Base-by-base conservation (phyloP, 305 asterid genomes). In the Plantago coronopus region DNA sequence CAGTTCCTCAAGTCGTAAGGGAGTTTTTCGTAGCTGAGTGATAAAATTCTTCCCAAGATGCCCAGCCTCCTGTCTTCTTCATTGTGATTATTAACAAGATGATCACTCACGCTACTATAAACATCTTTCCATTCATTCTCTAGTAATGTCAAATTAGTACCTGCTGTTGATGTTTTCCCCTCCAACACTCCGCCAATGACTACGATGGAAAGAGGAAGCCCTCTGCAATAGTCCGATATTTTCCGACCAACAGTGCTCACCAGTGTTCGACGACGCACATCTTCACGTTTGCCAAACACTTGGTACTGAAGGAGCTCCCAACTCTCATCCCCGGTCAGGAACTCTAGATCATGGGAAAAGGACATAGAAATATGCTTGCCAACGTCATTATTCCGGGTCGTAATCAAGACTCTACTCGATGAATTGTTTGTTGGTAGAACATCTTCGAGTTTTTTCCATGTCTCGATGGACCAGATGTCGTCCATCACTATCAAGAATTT, bases 401-500 rank as follows among this genome's bases (percentile, higher is more conserved):
- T 76, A 10, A 72, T 57, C 38, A 76, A 19, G 20, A 76, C 55
- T 54, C 75, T 72, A 31, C 74, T 65, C 4, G 43, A 31, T 23
- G 50, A 50, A 3, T 56, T 62, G 55, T 38, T 64, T 44, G 60
- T 61, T 7, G 80, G 77, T 18, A 76, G 72, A 1, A 47, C 69
- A 23, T 13, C 15, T 49, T 61, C 25, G 48, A 76, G 43, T 18
- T 59, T 53, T 19, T 72, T 43, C 77, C 73, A 71, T 42, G 66
- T 77, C 4, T 68, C 74, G 0, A 9, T 15, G 9, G 66, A 56
- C 80, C 80, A 76, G 2, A 76, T 73, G 62, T 76, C 80, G 58
- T 75, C 80, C 57, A 71, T 37, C 16, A 75, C 71, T 22, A 75
- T 66, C 25, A 75, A 27, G 47, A 67, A 71, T 17, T 59, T 75